Percentiles rank a stretch among this genome's conserved stretches.
These are phyloP conservation scores for Pythium insidiosum DNA, from an alignment of 352 stramenopile genomes.

Conservation along the genomic window DNA sequence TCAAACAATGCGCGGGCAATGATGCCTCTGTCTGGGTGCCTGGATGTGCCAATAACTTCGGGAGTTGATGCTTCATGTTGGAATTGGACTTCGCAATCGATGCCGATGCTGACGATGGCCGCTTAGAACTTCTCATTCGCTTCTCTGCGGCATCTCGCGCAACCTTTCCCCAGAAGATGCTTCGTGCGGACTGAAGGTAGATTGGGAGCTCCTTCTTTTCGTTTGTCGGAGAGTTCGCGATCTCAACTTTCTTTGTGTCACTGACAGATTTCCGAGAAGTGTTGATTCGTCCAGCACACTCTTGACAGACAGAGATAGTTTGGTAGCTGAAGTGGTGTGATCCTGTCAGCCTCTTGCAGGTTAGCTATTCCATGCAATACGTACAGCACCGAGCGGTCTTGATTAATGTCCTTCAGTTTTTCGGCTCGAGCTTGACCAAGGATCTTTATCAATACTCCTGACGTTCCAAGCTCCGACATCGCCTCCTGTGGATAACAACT, in stretches of 20 bases:
- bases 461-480: too few species aligned
- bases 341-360: too few species aligned
- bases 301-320: conserved; percentile 9
- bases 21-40: background rate
- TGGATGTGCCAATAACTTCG: too few species aligned
- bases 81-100: background rate
- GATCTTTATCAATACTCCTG: background rate
- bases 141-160: conserved; percentile 17
- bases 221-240: background rate
- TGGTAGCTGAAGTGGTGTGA: too few species aligned
- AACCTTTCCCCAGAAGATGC: conserved; percentile 28
- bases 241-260: too few species aligned
- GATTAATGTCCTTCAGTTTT: background rate
- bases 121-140: too few species aligned
- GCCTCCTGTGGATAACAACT: too few species aligned
- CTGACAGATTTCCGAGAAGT: conserved; percentile 4
- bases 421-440: background rate
- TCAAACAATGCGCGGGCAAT: conserved; percentile 14
- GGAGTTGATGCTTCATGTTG: background rate
- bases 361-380: background rate
- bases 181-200: conserved; percentile 21
- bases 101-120: too few species aligned
- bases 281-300: conserved; percentile 10
- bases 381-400: conserved; percentile 6
- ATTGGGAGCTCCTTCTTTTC: conserved; percentile 5